Base-by-base conservation (phyloP, 164 flowering plant genomes). In the Dillenia turbinata region DNA sequence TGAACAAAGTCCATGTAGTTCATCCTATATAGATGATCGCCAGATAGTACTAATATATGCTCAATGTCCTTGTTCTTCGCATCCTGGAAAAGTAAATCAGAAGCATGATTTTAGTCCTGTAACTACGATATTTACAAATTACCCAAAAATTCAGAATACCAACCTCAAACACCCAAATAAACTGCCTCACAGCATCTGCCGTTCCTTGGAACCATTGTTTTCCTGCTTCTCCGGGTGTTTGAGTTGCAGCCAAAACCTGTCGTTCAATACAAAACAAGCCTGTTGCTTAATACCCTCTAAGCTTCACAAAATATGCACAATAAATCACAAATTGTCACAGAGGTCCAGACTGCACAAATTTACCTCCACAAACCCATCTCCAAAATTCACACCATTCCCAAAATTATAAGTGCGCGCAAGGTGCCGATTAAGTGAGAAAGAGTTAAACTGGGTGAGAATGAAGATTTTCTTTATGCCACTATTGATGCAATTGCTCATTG, bases 171-270 rank as follows among this genome's bases (percentile, higher is more conserved):
- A 90, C 84, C 96, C 96, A 90, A 26, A 66, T 64, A 67, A 82
- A 89, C 62, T 94, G 97, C 64, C 99, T 83, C 64, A 94, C 97
- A 60, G 97, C 99, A 79, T 94, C 99, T 10, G 99, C 99, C 47
- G 99, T 94, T 70, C 99, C 99, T 69, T 91, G 99, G 64, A 94
- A 94, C 98, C 89, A 87, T 71, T 52, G 81, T 70, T 81, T 83
- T 62, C 96, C 96, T 49, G 90, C 67, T 63, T 87, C 94, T 22
- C 96, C 96, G 13, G 93, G 82, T 33, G 96, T 90, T 75, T 87
- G 96, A 59, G 94, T 90, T 12, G 96, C 96, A 45, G 96, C 96
- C 47, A 90, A 64, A 70, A 87, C 90, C 96, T 90, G 72, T 63
- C 60, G 33, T 9, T 9, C 2, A 47, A 3, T 15, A 13, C 44